phyloP scores from a whole-genome alignment of 2,329 filamentous ascomycete genomes.

The Colletotrichum neosansevieriae region DNA sequence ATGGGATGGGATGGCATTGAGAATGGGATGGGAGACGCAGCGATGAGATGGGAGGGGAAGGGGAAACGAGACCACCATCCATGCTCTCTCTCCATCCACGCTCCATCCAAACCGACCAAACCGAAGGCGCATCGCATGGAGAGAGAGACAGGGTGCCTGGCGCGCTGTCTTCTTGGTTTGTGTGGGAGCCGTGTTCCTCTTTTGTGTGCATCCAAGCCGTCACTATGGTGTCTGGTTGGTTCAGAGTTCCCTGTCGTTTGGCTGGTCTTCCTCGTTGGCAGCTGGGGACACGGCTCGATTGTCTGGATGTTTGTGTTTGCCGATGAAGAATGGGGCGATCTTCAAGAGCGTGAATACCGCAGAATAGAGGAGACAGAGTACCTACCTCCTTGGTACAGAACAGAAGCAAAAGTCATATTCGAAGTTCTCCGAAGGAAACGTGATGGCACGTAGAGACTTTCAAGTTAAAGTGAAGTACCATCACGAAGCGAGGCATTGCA shows the following conservation, averaged over 20 bases:
- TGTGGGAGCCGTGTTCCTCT: neutral
- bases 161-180: neutral
- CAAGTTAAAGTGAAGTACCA: too few species aligned
- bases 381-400: neutral
- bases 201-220: neutral
- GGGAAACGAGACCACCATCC: slow-evolving; percentile 7
- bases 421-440: neutral
- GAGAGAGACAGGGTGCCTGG: neutral
- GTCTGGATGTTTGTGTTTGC: neutral
- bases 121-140: neutral
- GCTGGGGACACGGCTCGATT: neutral
- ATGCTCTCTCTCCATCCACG: too few species aligned
- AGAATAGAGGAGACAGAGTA: too few species aligned
- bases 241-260: too few species aligned
- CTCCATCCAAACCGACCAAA: too few species aligned
- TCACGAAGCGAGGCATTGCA: neutral
- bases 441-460: neutral
- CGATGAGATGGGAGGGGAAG: slow-evolving; percentile 1
- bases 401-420: neutral
- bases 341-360: too few species aligned
- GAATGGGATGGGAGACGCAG: slow-evolving; percentile 23
- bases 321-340: neutral
- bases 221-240: neutral
- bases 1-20: slow-evolving; percentile 32
- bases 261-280: too few species aligned